phyloP scores from a whole-genome alignment of 768 basidiomycete species.

The Rhodotorula diobovata region DNA sequence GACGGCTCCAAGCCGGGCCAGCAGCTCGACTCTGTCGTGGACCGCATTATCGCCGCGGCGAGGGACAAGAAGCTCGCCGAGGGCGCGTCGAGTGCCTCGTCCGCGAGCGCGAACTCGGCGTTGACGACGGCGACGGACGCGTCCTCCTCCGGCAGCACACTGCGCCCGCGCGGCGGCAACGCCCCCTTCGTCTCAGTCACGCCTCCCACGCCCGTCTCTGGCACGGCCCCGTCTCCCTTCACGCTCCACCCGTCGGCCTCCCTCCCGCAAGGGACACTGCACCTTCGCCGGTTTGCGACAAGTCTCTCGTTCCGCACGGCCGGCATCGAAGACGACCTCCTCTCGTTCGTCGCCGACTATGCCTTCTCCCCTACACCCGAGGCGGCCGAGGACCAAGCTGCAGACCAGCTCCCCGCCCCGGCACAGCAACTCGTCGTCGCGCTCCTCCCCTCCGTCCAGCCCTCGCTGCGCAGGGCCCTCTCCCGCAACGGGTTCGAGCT shows the following conservation, averaged over 20 bases:
- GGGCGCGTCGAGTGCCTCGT: not conserved
- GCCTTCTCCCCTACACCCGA: conserved; percentile 9
- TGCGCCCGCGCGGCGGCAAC: not conserved
- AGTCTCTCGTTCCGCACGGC: conserved; percentile 34
- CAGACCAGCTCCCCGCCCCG: not conserved
- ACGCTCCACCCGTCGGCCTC: conserved; percentile 14
- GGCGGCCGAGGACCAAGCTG: not conserved
- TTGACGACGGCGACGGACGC: not conserved
- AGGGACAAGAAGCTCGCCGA: not conserved
- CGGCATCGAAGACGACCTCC: conserved; percentile 37
- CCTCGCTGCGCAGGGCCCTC: not conserved
- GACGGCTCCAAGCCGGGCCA: conserved; percentile 29
- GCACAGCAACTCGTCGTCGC: conserved; percentile 23
- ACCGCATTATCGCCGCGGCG: not conserved
- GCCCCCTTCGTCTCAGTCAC: conserved; percentile 24
- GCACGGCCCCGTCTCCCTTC: conserved; percentile 2
- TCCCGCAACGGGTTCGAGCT: conserved; percentile 15
- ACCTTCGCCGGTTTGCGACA: conserved; percentile 32
- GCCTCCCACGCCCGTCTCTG: conserved; percentile 15
- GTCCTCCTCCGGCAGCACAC: not conserved
- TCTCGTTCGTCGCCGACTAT: conserved; percentile 4
- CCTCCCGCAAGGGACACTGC: conserved; percentile 20
- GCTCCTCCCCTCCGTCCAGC: conserved; percentile 22
- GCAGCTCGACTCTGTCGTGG: conserved; percentile 28
- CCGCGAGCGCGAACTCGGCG: not conserved